These are phyloP conservation scores for Brettanomyces sp. DNA, from an alignment of 805 yeast species.

Conservation along the genomic window DNA sequence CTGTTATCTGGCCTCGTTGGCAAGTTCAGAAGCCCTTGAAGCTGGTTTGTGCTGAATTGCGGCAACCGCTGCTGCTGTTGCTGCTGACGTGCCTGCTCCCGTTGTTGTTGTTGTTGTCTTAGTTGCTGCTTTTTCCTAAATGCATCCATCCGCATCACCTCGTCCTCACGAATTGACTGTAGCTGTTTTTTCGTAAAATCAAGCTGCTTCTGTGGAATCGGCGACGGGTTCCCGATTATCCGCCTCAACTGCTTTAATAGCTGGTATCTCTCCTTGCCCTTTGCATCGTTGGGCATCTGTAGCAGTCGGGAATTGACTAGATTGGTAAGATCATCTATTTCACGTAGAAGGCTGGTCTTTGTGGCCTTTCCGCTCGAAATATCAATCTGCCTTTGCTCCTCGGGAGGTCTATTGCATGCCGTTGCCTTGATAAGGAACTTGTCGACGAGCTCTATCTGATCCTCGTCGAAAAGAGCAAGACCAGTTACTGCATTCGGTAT, in stretches of 20 bases:
- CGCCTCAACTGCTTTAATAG: conserved; percentile 35
- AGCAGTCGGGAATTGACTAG: conserved; percentile 32
- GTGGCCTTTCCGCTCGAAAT: conserved; percentile 1
- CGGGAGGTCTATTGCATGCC: conserved; percentile 24
- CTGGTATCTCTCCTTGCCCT: conserved; percentile 33
- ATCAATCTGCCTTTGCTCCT: conserved; percentile 1
- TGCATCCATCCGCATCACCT: conserved; percentile 18
- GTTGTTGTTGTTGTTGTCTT: conserved; percentile 7
- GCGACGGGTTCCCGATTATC: conserved; percentile 25
- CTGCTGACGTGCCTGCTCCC: background rate
- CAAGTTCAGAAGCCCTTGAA: conserved; percentile 8
- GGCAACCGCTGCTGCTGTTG: background rate
- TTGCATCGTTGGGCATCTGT: conserved; percentile 27
- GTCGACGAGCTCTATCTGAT: conserved; percentile 64
- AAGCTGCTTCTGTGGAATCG: conserved; percentile 21
- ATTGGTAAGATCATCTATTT: conserved; percentile 30
- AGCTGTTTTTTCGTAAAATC: conserved; percentile 24
- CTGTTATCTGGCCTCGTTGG: background rate
- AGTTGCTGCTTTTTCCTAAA: conserved; percentile 15
- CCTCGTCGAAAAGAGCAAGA: conserved; percentile 61
- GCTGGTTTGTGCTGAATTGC: conserved; percentile 9
- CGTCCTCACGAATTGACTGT: conserved; percentile 25
- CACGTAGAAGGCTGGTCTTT: conserved; percentile 17
- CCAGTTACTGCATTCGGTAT: conserved; percentile 52
- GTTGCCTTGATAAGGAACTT: conserved; percentile 58